Percentiles rank a stretch among this genome's conserved stretches.
Evolutionary conservation across 2,329 filamentous ascomycete species (phyloP).

Genomic region (Aspergillus sp.): DNA sequence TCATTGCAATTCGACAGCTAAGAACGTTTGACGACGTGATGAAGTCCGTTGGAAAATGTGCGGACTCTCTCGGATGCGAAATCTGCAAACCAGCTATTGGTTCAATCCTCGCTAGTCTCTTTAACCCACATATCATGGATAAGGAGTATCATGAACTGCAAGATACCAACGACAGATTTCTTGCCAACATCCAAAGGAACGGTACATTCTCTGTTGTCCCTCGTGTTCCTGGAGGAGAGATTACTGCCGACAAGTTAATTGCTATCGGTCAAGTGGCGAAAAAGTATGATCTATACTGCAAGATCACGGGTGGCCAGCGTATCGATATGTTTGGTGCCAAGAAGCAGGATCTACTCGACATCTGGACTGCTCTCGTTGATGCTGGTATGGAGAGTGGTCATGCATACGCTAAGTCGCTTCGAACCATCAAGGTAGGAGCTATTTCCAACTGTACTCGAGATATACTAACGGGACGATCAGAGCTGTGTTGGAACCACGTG

Average conservation of each 20-base stretch:
- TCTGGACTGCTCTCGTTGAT: constrained; percentile 77
- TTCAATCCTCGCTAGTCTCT: constrained; percentile 77
- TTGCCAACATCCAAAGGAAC: constrained; percentile 88
- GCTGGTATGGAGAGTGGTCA: constrained; percentile 90
- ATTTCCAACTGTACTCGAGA: not conserved
- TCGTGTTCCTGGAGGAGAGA: constrained; percentile 79
- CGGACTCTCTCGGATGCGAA: constrained; percentile 76
- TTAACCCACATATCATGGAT: constrained; percentile 80
- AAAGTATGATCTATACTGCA: constrained; percentile 81
- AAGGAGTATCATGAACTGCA: constrained; percentile 70
- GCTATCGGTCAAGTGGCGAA: constrained; percentile 80
- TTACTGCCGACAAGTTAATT: constrained; percentile 82
- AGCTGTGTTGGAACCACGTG: constrained; percentile 88
- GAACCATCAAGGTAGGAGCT: constrained; percentile 68
- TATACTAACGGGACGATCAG: constrained; percentile 28
- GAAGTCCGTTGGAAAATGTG: constrained; percentile 71
- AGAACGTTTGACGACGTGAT: constrained; percentile 74
- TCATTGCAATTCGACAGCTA: constrained; percentile 77
- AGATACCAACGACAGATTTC: constrained; percentile 85
- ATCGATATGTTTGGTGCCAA: constrained; percentile 92
- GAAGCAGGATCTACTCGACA: constrained; percentile 79
- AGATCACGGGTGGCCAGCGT: constrained; percentile 87
- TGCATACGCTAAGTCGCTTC: constrained; percentile 83
- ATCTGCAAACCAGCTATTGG: constrained; percentile 80
- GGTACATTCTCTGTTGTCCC: constrained; percentile 89